phyloP scores from a whole-genome alignment of 179 eudicot species.

The Spergularia azorica region DNA sequence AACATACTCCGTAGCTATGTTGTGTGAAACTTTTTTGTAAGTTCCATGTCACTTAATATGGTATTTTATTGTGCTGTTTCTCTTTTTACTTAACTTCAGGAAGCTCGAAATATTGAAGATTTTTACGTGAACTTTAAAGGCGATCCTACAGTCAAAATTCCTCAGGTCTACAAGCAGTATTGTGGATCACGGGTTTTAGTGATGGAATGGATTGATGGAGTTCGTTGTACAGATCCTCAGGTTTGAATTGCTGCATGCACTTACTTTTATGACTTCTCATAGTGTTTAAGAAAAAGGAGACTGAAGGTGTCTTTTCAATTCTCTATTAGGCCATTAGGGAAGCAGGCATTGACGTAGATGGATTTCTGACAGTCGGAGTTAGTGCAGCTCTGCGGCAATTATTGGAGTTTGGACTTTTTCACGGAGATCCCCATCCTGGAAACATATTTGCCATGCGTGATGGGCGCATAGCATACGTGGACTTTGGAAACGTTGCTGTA shows the following conservation, averaged over 20 bases:
- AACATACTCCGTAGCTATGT: neutral
- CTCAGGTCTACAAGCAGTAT: constrained; percentile 76
- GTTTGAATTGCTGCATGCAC: constrained; percentile 37
- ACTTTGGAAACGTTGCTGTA: constrained; percentile 97
- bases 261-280: neutral
- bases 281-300: neutral
- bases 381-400: constrained; percentile 96
- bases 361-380: constrained; percentile 94
- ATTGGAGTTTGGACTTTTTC: constrained; percentile 94
- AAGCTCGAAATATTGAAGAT: constrained; percentile 98
- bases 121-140: constrained; percentile 90
- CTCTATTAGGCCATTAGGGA: constrained; percentile 75
- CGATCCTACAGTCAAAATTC: constrained; percentile 98
- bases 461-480: constrained; percentile 98
- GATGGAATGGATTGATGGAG: constrained; percentile 99
- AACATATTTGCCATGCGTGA: constrained; percentile 98
- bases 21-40: neutral
- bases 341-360: constrained; percentile 83
- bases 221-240: constrained; percentile 98
- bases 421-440: constrained; percentile 99
- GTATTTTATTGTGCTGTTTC: constrained; percentile 9
- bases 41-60: neutral
- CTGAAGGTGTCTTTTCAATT: constrained; percentile 8
- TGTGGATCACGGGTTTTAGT: constrained; percentile 93
- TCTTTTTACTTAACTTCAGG: constrained; percentile 43